These are phyloP conservation scores for Fraxinus ornus DNA, from an alignment of 305 asterid genomes.

Conservation along the genomic window DNA sequence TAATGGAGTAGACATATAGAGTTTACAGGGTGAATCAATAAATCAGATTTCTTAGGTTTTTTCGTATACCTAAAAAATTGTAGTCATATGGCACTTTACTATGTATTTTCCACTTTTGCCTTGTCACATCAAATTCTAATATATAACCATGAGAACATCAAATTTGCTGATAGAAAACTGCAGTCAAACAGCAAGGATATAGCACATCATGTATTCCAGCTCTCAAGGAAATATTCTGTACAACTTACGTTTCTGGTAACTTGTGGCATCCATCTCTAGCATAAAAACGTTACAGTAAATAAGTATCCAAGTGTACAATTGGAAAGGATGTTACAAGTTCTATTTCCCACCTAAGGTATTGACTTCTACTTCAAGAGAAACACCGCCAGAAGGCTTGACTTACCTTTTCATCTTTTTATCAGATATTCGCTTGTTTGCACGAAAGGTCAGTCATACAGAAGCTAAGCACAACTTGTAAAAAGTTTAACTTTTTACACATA, in stretches of 20 bases:
- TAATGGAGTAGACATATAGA: background rate
- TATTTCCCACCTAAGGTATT: background rate
- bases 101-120: background rate
- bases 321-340: background rate
- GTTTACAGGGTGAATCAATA: background rate
- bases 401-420: background rate
- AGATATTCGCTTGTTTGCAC: background rate
- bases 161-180: background rate
- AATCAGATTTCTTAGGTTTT: background rate
- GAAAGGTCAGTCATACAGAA: slow-evolving; percentile 28
- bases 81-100: background rate
- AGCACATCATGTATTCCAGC: background rate
- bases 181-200: background rate
- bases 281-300: background rate
- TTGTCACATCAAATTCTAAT: background rate
- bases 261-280: background rate
- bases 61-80: background rate
- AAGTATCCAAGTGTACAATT: background rate
- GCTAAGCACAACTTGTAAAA: slow-evolving; percentile 17
- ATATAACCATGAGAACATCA: background rate
- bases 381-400: slow-evolving; percentile 6
- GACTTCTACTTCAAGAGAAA: background rate
- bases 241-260: background rate
- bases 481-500: slow-evolving; percentile 12
- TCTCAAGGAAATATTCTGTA: background rate